Conservation (phyloP, 2,329 filamentous ascomycete species). For the Seiridium unicorne region DNA sequence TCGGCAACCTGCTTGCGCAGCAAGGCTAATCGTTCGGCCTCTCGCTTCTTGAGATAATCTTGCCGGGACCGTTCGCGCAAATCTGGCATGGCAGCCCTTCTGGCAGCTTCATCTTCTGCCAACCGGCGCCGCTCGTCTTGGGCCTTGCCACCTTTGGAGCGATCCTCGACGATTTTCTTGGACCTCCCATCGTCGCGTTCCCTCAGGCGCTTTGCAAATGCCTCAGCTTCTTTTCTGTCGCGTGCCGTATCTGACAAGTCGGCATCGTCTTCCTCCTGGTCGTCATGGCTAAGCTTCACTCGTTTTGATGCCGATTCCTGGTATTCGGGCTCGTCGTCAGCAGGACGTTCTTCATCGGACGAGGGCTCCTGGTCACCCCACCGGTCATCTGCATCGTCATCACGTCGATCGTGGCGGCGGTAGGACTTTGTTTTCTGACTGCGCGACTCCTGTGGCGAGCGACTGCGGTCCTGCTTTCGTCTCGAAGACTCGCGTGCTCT, state of each 20-base stretch:
- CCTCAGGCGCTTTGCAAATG: slow-evolving; percentile 73
- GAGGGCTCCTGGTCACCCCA: slow-evolving; percentile 77
- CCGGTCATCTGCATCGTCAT: slow-evolving; percentile 66
- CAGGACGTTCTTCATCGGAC: slow-evolving; percentile 40
- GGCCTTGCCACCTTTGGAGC: slow-evolving; percentile 44
- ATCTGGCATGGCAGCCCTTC: slow-evolving; percentile 73
- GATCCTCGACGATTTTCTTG: slow-evolving; percentile 62
- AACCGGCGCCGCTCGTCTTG: slow-evolving; percentile 60
- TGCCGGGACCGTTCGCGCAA: slow-evolving; percentile 82
- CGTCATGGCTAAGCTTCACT: slow-evolving; percentile 61
- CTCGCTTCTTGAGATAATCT: slow-evolving; percentile 90
- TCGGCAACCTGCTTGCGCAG: slow-evolving; percentile 87
- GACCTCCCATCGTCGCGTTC: slow-evolving; percentile 69
- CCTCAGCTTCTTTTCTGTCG: slow-evolving; percentile 74
- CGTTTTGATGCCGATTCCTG: slow-evolving; percentile 70
- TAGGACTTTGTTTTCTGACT: slow-evolving; percentile 38
- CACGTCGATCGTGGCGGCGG: slow-evolving; percentile 33
- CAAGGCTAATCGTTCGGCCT: slow-evolving; percentile 81
- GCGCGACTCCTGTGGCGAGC: slow-evolving; percentile 25
- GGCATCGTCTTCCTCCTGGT: slow-evolving; percentile 35
- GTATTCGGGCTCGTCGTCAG: slow-evolving; percentile 57
- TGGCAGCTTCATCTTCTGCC: slow-evolving; percentile 65
- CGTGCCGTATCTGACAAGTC: slow-evolving; percentile 62
- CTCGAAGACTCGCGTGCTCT: slow-evolving; percentile 12
- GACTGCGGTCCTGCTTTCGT: slow-evolving; percentile 19